These are phyloP conservation scores for Nitzschia sp. DNA, from an alignment of 108 stramenopile species.

Conservation along the genomic window DNA sequence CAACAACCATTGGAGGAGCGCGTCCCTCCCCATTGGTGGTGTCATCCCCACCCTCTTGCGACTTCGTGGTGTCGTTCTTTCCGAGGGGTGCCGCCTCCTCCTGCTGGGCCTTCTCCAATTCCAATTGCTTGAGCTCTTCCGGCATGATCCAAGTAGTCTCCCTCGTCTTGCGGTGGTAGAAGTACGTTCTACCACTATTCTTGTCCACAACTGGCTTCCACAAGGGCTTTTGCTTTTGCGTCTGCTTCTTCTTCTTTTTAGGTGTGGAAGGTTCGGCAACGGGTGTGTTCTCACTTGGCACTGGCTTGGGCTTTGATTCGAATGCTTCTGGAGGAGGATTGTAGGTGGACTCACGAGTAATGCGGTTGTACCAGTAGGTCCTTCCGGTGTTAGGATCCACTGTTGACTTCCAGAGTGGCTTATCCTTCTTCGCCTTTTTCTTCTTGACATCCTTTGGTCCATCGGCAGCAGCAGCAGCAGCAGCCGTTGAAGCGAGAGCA, in stretches of 20 bases:
- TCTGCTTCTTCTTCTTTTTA: background rate
- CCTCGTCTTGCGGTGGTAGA: conserved; percentile 69
- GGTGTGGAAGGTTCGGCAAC: background rate
- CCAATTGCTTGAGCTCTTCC: conserved; percentile 33
- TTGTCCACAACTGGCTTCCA: conserved; percentile 62
- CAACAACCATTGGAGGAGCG: background rate
- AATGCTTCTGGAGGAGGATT: conserved; percentile 11
- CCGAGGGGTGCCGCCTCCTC: background rate
- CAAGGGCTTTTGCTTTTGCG: conserved; percentile 26
- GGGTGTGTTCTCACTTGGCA: background rate
- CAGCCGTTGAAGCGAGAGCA: background rate
- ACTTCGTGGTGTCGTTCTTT: background rate
- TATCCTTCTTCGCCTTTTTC: conserved; percentile 4
- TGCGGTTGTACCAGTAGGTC: conserved; percentile 54
- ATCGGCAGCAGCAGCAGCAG: background rate
- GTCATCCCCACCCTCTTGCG: no score
- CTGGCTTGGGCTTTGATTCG: background rate
- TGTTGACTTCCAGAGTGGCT: conserved; percentile 39
- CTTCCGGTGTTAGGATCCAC: conserved; percentile 46
- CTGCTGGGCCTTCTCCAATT: conserved; percentile 6
- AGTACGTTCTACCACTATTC: conserved; percentile 63
- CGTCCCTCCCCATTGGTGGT: background rate
- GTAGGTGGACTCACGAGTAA: conserved; percentile 49
- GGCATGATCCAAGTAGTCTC: conserved; percentile 76
- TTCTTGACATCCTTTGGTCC: background rate